These are phyloP conservation scores for Tephrocybe sp. DNA, from an alignment of 768 basidiomycete species.

Conservation along the genomic window DNA sequence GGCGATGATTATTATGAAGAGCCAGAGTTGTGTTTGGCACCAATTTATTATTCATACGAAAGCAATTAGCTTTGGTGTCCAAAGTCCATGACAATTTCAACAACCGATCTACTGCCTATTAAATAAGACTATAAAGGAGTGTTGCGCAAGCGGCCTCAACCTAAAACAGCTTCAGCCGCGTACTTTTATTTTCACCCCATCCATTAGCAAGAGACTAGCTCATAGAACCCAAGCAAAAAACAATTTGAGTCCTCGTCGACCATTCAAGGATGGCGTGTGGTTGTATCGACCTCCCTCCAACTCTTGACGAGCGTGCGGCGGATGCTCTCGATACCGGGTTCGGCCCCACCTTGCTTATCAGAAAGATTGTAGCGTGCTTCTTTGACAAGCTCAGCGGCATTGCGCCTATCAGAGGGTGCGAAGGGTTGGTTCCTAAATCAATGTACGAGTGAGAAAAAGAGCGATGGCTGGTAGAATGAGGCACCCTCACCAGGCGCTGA, in stretches of 20 bases:
- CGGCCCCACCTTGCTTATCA: slow-evolving; percentile 9
- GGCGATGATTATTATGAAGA: no score
- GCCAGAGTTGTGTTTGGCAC: neutral
- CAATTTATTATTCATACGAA: neutral
- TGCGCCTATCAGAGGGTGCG: slow-evolving; percentile 61
- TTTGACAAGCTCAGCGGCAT: slow-evolving; percentile 47
- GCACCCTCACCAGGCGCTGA: slow-evolving; percentile 43
- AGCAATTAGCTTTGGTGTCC: neutral
- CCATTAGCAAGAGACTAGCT: neutral
- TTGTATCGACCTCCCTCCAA: slow-evolving; percentile 19
- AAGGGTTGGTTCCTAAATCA: slow-evolving; percentile 62
- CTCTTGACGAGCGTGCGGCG: slow-evolving; percentile 19
- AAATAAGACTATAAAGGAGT: neutral
- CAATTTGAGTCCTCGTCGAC: neutral
- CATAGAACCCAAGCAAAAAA: neutral
- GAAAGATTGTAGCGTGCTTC: slow-evolving; percentile 9
- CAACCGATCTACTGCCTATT: neutral
- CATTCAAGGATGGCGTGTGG: slow-evolving; percentile 12
- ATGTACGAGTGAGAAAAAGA: neutral
- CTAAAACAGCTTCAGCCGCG: neutral
- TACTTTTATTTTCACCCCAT: neutral
- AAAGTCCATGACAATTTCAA: neutral
- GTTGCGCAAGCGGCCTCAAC: neutral
- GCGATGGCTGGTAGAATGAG: neutral
- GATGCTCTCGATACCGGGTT: slow-evolving; percentile 18